These are phyloP conservation scores for Chlorella sorokiniana DNA, from an alignment of 139 green algal genomes.

Conservation along the genomic window DNA sequence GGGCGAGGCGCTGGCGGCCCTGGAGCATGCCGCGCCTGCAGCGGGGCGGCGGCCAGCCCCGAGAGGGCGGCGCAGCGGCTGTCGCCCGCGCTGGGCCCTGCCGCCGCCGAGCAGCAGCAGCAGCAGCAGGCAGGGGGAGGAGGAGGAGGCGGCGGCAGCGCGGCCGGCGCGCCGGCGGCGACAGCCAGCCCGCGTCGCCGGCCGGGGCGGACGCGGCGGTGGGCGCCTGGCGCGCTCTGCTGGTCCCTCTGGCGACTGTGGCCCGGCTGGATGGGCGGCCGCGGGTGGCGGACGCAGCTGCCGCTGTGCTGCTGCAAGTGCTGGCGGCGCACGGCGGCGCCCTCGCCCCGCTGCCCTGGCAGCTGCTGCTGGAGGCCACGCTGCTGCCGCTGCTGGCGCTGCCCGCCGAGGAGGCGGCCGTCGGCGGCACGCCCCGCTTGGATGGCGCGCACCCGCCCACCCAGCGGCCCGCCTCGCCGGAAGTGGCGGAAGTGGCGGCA, in stretches of 20 bases:
- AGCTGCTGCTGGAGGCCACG: conserved; percentile 86
- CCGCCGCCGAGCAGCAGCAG: background rate
- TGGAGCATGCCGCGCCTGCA: background rate
- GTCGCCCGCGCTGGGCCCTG: background rate
- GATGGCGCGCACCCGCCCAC: background rate
- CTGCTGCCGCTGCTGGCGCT: conserved; percentile 85
- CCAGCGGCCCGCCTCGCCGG: background rate
- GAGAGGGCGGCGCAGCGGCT: background rate
- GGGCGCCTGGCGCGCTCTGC: conserved; percentile 96
- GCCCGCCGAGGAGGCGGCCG: background rate
- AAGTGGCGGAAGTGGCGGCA: background rate
- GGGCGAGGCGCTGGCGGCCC: background rate
- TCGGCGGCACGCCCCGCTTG: background rate
- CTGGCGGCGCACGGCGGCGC: conserved; percentile 84
- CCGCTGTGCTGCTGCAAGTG: conserved; percentile 91
- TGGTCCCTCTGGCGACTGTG: conserved; percentile 94
- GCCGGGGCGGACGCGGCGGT: conserved; percentile 75
- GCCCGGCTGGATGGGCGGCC: conserved; percentile 86
- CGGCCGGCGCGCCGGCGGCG: background rate
- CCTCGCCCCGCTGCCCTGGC: conserved; percentile 92
- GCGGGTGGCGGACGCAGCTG: conserved; percentile 76
- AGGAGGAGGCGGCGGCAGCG: background rate
- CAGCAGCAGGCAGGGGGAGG: conserved; percentile 5
- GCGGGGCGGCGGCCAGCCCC: background rate
- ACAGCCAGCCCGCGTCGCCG: background rate